Conservation (phyloP, 2,329 filamentous ascomycete species). For the Ambrosiella xylebori region DNA sequence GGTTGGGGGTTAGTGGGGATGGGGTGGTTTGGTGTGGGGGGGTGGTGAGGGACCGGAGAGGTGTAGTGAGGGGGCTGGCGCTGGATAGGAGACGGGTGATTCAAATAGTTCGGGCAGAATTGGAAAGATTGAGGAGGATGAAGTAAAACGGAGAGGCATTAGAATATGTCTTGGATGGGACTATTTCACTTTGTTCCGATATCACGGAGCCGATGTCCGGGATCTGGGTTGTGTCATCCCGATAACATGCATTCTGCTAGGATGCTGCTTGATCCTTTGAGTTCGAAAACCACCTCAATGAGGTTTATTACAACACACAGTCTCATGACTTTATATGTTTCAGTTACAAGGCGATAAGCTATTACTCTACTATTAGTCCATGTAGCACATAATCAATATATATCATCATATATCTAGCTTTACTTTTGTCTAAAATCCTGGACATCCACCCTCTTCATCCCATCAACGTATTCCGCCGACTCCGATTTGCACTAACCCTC, state of each 20-base stretch:
- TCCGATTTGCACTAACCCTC: slow-evolving; percentile 25
- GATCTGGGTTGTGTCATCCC: no score
- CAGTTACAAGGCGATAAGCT: no score
- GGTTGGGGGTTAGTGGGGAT: slow-evolving; percentile 19
- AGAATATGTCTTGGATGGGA: neutral
- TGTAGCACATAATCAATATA: no score
- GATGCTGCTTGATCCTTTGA: no score
- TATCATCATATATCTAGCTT: no score
- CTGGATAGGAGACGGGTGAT: neutral
- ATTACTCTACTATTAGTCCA: no score
- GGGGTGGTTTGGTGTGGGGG: slow-evolving; percentile 30
- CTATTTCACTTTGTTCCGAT: neutral
- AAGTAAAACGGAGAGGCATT: neutral
- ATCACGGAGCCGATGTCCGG: no score
- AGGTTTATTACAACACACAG: no score
- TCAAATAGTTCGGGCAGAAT: neutral
- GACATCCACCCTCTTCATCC: neutral
- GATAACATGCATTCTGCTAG: no score
- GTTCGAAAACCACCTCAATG: no score
- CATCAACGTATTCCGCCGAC: slow-evolving; percentile 27
- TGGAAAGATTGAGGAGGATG: neutral
- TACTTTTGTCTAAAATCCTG: neutral
- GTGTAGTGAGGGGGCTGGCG: slow-evolving; percentile 23
- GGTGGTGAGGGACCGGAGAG: slow-evolving; percentile 22
- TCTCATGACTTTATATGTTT: no score